A percentile compares a stretch with the other conserved stretches of the same genome.
Conservation (phyloP, 2,329 filamentous ascomycete species). For the Penicillium brasilianum region DNA sequence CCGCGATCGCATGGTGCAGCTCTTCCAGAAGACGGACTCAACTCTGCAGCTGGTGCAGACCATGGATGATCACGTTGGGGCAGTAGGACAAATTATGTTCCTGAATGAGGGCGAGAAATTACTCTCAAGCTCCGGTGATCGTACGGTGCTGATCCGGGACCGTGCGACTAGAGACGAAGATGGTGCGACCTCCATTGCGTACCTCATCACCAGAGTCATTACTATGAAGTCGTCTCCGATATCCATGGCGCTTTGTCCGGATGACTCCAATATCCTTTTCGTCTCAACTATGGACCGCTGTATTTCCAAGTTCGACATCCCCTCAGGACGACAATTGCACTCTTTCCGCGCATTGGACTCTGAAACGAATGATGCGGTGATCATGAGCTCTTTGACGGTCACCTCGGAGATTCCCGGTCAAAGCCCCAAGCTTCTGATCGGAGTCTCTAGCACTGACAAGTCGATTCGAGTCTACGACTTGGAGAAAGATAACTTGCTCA, state of each 20-base stretch:
- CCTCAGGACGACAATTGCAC: slow-evolving; percentile 70
- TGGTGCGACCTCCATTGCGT: slow-evolving; percentile 68
- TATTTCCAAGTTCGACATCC: slow-evolving; percentile 64
- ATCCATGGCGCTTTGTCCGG: slow-evolving; percentile 75
- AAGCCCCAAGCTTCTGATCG: slow-evolving; percentile 72
- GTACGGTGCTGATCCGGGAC: slow-evolving; percentile 83
- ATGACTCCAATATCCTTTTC: slow-evolving; percentile 61
- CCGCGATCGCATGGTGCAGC: slow-evolving; percentile 87
- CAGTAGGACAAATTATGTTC: slow-evolving; percentile 78
- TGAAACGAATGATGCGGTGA: slow-evolving; percentile 78
- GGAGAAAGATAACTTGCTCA: slow-evolving; percentile 75
- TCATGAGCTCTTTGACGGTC: slow-evolving; percentile 77
- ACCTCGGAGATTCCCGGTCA: slow-evolving; percentile 58
- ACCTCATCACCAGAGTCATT: slow-evolving; percentile 76
- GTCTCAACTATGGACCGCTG: slow-evolving; percentile 67
- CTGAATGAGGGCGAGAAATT: slow-evolving; percentile 71
- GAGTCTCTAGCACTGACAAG: slow-evolving; percentile 94
- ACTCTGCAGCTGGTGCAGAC: slow-evolving; percentile 84
- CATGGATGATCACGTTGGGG: slow-evolving; percentile 85
- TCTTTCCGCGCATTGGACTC: slow-evolving; percentile 85
- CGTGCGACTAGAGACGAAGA: slow-evolving; percentile 68
- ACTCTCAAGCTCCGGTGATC: slow-evolving; percentile 85
- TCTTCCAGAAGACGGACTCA: slow-evolving; percentile 70
- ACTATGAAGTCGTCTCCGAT: slow-evolving; percentile 84
- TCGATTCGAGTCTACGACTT: slow-evolving; percentile 89